Evolutionary conservation across 116 monocot genomes (phyloP), one percentile per base, ranked within the genome.

Genomic region (Zostera marina): DNA sequence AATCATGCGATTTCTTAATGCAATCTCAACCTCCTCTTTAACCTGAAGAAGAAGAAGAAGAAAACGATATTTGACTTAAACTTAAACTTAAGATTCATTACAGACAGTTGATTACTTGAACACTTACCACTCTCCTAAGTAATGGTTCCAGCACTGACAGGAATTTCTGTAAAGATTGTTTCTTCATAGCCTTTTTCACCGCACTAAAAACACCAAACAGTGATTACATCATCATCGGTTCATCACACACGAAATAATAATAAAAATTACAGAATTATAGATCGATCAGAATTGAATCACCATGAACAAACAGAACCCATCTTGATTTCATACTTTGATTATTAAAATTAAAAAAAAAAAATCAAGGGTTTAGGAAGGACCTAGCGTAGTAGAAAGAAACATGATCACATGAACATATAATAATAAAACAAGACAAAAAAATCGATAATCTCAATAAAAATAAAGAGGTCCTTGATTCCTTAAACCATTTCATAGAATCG

Each of bases 21-120:
- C 88, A 20, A 19, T 25, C 65, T 93, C 93, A 68, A 93, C 81
- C 77, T 93, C 93, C 79, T 93, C 93, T 67, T 84, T 84, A 15
- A 93, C 88, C 93, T 92, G 69, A 0, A 8, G n/a, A 20, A 7
- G 17, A 49, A 49, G 16, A 49, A 49, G 12, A 49, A 9, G 15
- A 32, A 22, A 21, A 21, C 11, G 21, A 53, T 53, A 24, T 22
- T 10, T 11, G 20, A 17, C 21, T 53, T 9, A 53, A 53, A 53
- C 19, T 21, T 2, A 9, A 7, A 22, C n/a, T 53, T 19, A 53
- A 53, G 6, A 10, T 53, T 4, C 21, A 8, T 8, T 22, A 9
- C 22, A 7, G 22, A n/a, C 2, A 23, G 5, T 11, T 22, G 54
- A 54, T 12, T 22, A 24, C 25, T 21, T 23, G 32, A 2, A 1